A percentile compares a stretch with the other conserved stretches of the same genome.
Conservation (phyloP, 441 rosid genomes). For the Mallotus repandus region DNA sequence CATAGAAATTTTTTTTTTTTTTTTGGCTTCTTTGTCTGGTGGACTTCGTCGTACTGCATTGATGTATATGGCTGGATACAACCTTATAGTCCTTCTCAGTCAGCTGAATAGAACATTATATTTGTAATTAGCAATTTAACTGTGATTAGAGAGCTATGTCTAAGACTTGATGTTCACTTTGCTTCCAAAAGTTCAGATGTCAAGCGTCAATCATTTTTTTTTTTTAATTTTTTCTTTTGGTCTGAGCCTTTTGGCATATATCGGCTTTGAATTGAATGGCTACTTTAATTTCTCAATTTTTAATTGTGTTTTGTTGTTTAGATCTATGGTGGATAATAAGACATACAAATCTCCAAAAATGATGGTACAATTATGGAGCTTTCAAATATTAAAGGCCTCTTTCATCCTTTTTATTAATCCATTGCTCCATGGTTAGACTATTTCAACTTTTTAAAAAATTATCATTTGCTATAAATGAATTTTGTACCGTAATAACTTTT, state of each 20-base stretch:
- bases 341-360: background rate
- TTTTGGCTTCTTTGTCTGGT: too few relatives aligned
- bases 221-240: background rate
- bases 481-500: too few relatives aligned
- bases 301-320: background rate
- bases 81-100: background rate
- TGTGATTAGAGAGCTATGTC: too few relatives aligned
- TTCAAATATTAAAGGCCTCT: background rate
- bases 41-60: background rate
- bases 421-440: background rate
- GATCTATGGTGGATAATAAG: background rate
- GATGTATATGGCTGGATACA: conserved; percentile 18
- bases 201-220: too few relatives aligned
- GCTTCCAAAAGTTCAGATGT: background rate
- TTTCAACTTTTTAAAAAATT: background rate
- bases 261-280: background rate
- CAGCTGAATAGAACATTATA: background rate
- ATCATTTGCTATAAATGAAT: too few relatives aligned
- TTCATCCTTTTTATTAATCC: background rate
- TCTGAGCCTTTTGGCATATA: background rate
- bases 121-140: background rate
- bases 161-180: background rate
- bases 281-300: background rate
- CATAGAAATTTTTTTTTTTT: too few relatives aligned
- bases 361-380: background rate